phyloP scores from a whole-genome alignment of 139 green algal genomes.

The Coelastrella sp. region DNA sequence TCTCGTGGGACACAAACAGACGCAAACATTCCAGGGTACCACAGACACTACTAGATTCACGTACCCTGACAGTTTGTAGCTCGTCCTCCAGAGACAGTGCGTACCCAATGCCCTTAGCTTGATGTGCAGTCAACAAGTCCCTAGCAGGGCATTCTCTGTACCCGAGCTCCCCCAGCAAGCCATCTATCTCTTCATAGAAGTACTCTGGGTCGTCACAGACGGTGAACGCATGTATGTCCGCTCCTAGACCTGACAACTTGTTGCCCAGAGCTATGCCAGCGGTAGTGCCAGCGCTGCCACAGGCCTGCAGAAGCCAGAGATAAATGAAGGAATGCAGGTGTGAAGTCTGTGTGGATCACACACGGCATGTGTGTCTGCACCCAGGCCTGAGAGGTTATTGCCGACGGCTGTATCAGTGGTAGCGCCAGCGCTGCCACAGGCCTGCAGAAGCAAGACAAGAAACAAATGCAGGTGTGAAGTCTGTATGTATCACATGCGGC shows the following conservation, averaged over 20 bases:
- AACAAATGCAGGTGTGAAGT: too few relatives aligned
- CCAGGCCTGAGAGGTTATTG: too few relatives aligned
- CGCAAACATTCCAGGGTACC: not conserved
- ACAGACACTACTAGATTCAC: not conserved
- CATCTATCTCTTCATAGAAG: slow-evolving; percentile 90
- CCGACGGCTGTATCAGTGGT: too few relatives aligned
- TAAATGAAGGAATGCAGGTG: too few relatives aligned
- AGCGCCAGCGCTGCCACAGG: too few relatives aligned
- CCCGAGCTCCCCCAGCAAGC: slow-evolving; percentile 76
- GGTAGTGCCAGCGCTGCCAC: too few relatives aligned
- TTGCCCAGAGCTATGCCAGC: slow-evolving; percentile 47
- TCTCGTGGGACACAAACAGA: not conserved
- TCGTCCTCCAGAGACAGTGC: slow-evolving; percentile 90
- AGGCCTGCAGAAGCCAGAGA: too few relatives aligned
- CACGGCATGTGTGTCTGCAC: too few relatives aligned
- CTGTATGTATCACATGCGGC: too few relatives aligned
- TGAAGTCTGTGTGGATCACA: too few relatives aligned
- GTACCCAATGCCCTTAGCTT: slow-evolving; percentile 92
- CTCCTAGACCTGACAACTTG: slow-evolving; percentile 67
- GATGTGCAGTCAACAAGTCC: slow-evolving; percentile 52
- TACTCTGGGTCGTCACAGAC: slow-evolving; percentile 91
- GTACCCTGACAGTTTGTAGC: slow-evolving; percentile 76
- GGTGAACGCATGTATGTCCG: slow-evolving; percentile 77
- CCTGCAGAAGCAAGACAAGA: too few relatives aligned
- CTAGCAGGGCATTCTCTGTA: slow-evolving; percentile 10